Conservation (phyloP, 257 asterid genomes). For the Nicotiana knightiana region DNA sequence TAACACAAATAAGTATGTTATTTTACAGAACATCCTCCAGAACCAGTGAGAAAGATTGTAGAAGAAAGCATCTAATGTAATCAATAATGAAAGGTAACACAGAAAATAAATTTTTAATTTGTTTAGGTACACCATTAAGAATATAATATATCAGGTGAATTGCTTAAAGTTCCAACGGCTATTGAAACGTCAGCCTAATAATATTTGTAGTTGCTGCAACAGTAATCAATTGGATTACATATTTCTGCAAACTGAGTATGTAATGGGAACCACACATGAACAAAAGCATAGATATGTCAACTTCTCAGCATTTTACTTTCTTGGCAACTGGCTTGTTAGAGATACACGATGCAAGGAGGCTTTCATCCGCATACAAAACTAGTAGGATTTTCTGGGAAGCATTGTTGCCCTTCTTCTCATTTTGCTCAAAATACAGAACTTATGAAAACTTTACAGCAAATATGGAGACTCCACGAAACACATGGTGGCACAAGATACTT, state of each 20-base stretch:
- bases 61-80: background rate
- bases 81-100: background rate
- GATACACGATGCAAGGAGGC: too few species aligned
- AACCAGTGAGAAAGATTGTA: background rate
- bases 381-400: too few species aligned
- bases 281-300: background rate
- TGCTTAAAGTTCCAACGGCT: background rate
- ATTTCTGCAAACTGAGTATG: background rate
- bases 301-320: background rate
- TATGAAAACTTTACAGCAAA: background rate
- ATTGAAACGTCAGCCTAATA: too few species aligned
- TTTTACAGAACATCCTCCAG: background rate
- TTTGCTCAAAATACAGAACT: background rate
- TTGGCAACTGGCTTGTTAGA: too few species aligned
- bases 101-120: background rate
- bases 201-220: background rate
- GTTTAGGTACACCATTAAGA: background rate
- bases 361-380: too few species aligned
- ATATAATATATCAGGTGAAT: background rate
- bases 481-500: background rate
- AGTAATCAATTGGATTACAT: background rate
- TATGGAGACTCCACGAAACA: background rate
- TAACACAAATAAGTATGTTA: background rate
- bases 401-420: background rate
- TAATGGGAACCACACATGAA: conserved; percentile 20